Conservation (phyloP, 2,329 filamentous ascomycete genomes). For the Ceratocystis variospora region DNA sequence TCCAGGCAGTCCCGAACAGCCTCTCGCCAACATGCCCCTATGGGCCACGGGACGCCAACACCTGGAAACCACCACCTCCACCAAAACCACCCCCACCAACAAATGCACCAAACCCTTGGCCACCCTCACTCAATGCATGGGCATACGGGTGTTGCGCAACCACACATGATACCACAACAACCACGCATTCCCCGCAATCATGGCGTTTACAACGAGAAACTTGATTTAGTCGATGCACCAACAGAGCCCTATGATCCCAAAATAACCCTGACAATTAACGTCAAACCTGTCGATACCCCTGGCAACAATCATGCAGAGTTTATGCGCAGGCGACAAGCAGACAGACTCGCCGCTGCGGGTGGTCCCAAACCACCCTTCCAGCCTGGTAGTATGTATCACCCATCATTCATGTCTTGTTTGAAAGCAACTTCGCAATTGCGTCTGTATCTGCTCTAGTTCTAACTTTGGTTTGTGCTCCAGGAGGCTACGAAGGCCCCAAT, state of each 20-base stretch:
- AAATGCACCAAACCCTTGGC: slow-evolving; percentile 21
- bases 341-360: slow-evolving; percentile 31
- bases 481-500: slow-evolving; percentile 62
- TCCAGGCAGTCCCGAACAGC: slow-evolving; percentile 34
- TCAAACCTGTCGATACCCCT: slow-evolving; percentile 63
- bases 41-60: slow-evolving; percentile 1
- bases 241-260: slow-evolving; percentile 45
- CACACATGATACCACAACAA: slow-evolving; percentile 14
- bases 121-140: slow-evolving; percentile 23
- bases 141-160: not conserved
- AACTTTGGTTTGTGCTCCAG: slow-evolving; percentile 23
- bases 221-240: slow-evolving; percentile 15
- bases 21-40: not conserved
- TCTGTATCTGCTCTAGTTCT: not conserved
- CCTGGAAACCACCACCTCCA: not conserved
- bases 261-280: slow-evolving; percentile 25
- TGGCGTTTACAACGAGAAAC: slow-evolving; percentile 18
- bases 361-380: slow-evolving; percentile 35
- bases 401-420: too few species aligned
- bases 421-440: too few species aligned
- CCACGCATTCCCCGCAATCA: slow-evolving; percentile 35
- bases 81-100: not conserved
- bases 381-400: slow-evolving; percentile 45
- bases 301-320: slow-evolving; percentile 60
- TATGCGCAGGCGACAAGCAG: slow-evolving; percentile 29